phyloP scores from a whole-genome alignment of 768 basidiomycete species.

The Neoboletus magnificus region DNA sequence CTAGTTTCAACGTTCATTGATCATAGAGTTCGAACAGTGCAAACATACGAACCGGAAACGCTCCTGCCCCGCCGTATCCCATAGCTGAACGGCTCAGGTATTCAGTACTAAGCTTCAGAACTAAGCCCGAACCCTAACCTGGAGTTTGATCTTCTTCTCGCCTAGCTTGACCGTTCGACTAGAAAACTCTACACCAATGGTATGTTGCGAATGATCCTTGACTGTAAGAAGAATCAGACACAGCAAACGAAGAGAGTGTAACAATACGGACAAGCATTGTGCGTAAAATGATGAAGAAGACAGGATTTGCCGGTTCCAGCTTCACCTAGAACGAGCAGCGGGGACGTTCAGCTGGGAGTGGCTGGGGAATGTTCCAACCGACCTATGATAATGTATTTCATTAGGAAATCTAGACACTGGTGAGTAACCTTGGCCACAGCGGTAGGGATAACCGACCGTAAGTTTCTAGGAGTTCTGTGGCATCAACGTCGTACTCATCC shows the following conservation, averaged over 20 bases:
- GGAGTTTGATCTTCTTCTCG: conserved; percentile 92
- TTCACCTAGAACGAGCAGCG: conserved; percentile 58
- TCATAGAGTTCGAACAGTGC: conserved; percentile 3
- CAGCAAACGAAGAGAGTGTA: not conserved
- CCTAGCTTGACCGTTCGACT: conserved; percentile 90
- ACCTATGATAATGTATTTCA: conserved; percentile 99
- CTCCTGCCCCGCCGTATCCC: conserved; percentile 98
- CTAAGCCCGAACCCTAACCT: conserved; percentile 50
- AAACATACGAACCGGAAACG: conserved; percentile 65
- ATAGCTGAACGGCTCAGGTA: conserved; percentile 53
- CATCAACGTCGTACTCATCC: conserved; percentile 72
- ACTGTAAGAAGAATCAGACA: conserved; percentile 47
- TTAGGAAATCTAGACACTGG: conserved; percentile 78
- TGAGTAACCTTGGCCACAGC: conserved; percentile 11
- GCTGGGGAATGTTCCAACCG: conserved; percentile 16
- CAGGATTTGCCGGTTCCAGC: conserved; percentile 98
- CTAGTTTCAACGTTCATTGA: conserved; percentile 36
- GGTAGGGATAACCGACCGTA: conserved; percentile 58
- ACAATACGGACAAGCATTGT: conserved; percentile 81
- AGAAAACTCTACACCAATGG: conserved; percentile 98
- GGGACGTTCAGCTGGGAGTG: conserved; percentile 6
- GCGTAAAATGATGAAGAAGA: conserved; percentile 92
- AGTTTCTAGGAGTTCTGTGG: conserved; percentile 90
- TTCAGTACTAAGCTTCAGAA: conserved; percentile 9
- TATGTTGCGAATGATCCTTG: conserved; percentile 95